Evolutionary conservation across 2,329 filamentous ascomycete genomes (phyloP), one percentile per base, ranked within the genome.

Genomic region (Cladosporium sp.): DNA sequence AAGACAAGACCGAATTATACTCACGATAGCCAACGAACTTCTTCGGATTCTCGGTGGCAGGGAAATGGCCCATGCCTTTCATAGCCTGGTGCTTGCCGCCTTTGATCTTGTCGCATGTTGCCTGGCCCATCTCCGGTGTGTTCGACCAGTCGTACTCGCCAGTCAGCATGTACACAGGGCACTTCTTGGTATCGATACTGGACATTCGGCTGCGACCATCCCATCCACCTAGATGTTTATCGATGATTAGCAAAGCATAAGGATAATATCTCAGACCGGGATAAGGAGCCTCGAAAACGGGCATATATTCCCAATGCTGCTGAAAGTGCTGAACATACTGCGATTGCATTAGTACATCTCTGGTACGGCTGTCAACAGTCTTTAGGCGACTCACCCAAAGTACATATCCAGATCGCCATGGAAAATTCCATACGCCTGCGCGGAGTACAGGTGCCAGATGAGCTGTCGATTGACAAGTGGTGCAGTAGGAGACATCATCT

Each of bases 381-480:
- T 7, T 22, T 6, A 24, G 12, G 36, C 5, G 12, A 0, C 45
- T n/a, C 8, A 35, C 45, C 51, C 52, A 25, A 57, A 57, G 17
- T 50, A 50, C 55, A 57, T 57, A 39, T 80, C 76, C 15, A 80
- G 66, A 58, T 80, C 77, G 22, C 78, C 78, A 63, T 80, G 78
- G 70, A 80, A 80, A 49, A 80, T 77, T 1, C 77, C 77, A 58
- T 80, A 80, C 1, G 78, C 78, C 68, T 80, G 78, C 0, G 73
- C 72, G 5, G 72, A 76, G 64, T 80, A 80, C 10, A 75, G 58
- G 60, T 80, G 78, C 78, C 78, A 80, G 60, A 80, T 73, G 28
- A 80, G 71, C 56, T 77, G 72, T 50, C 77, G 77, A 61, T 78
- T 77, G 7, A 68, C 71, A 9, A 70, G 64, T 0, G 77, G 77